A percentile compares a stretch with the other conserved stretches of the same genome.
These are phyloP conservation scores for Talaromyces funiculosus DNA, from an alignment of 2,329 filamentous ascomycete species.

Conservation along the genomic window DNA sequence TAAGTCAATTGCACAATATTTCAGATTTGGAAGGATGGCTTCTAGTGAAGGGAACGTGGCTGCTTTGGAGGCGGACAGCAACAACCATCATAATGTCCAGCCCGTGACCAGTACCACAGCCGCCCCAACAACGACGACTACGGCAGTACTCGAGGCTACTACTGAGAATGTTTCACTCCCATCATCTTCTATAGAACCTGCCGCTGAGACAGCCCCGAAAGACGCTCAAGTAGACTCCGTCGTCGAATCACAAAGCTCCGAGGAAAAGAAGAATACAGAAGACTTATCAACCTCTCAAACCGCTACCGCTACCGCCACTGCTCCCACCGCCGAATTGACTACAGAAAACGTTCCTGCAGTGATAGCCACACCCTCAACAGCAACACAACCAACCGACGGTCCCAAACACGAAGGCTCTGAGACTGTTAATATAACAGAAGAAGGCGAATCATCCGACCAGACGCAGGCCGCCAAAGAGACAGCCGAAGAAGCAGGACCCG, in stretches of 20 bases:
- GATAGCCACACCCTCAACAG: not conserved
- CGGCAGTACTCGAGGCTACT: not conserved
- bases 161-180: not conserved
- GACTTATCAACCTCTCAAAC: not conserved
- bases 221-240: not conserved
- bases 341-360: not conserved
- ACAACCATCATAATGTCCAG: not conserved
- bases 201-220: not conserved
- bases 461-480: slow-evolving; percentile 24
- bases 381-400: not conserved
- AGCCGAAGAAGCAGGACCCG: slow-evolving; percentile 31
- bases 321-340: not conserved
- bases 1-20: not conserved
- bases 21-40: not conserved
- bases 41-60: slow-evolving; percentile 7
- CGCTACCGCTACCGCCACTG: not conserved
- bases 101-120: not conserved
- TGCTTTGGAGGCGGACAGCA: not conserved
- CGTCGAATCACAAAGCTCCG: not conserved
- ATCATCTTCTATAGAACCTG: not conserved
- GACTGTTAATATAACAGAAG: not conserved
- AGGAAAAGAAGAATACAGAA: not conserved
- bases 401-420: not conserved
- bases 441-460: slow-evolving; percentile 1
- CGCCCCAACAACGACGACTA: not conserved